Base-by-base conservation (phyloP, 225 moss, liverwort and hornwort genomes). In the Polytrichum formosum region DNA sequence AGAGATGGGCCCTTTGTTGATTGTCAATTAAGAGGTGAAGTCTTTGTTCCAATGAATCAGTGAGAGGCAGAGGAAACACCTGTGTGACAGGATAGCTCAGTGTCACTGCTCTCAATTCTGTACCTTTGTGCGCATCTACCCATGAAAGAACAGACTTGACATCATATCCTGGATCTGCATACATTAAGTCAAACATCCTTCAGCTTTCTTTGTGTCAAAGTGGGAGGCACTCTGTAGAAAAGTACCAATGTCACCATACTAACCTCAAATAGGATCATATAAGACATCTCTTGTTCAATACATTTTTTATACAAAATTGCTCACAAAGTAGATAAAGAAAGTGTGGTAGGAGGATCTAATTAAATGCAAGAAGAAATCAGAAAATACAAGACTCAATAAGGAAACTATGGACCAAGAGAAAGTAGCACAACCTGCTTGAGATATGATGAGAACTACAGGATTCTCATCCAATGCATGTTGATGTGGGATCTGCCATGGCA, bases 381-480 rank as follows among this genome's bases (percentile, higher is more conserved):
- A 46, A 46, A 46, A 46, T 46, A 46, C 46, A 46, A 13, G 35
- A 58, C 23, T 6, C n/a, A 2, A 23, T 20, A 58, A 58, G 58
- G 6, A 58, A 23, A 64, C 26, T 19, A 70, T 56, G 63, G 70
- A 65, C 58, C 70, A 18, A 37, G 72, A 72, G 55, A 31, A 58
- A 46, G 29, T 4, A 63, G 26, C 55, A 6, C 74, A 72, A 78
- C 86, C 88, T 72, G 85, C 78, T 84, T 88, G 91, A 64, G 87
- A 80, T 27, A 98, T 64, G 37, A 98, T 84, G 60, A 98, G 75
- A n/a, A 87, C 85, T 19, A 85, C 83, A 66, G 98, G 98, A 83
- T 91, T 98, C 71, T 94, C 91, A 81, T 98, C 87, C 86, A 94
- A 72, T 73, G 94, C 94, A 81, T 92, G 91, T 78, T 88, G 88